Percentiles rank a stretch among this genome's conserved stretches.
phyloP scores from a whole-genome alignment of 148 eudicot genomes.

The Diospyros lotus region DNA sequence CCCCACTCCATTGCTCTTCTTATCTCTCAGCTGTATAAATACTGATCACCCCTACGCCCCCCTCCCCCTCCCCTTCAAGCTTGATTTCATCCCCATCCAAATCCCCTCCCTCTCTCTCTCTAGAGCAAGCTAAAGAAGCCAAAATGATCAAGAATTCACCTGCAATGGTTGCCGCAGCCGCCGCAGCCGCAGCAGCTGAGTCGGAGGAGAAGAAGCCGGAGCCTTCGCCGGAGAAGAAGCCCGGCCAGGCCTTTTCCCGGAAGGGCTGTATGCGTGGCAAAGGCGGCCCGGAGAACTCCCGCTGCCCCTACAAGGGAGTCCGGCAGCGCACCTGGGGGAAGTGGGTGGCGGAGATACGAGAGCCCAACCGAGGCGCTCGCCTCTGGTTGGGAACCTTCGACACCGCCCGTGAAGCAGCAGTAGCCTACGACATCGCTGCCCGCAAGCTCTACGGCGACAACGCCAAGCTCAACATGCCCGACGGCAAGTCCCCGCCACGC shows the following conservation, averaged over 20 bases:
- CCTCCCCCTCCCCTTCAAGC: background rate
- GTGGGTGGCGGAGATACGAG: slow-evolving; percentile 10
- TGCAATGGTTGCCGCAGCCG: background rate
- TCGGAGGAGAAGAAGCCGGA: background rate
- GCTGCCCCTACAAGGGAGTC: slow-evolving; percentile 16
- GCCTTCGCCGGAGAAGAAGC: background rate
- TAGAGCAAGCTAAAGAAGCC: background rate
- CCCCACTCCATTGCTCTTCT: background rate
- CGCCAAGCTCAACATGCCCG: slow-evolving; percentile 15
- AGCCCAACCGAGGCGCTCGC: slow-evolving; percentile 4
- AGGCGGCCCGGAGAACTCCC: slow-evolving; percentile 16
- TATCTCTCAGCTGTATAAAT: no score
- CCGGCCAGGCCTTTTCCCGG: background rate
- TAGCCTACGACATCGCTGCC: slow-evolving; percentile 14
- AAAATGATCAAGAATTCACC: background rate
- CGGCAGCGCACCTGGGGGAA: slow-evolving; percentile 15
- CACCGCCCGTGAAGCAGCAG: slow-evolving; percentile 13
- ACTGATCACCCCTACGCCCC: background rate
- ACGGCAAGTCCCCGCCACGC: no score
- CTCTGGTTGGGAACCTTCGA: slow-evolving; percentile 14
- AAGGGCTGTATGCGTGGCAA: slow-evolving; percentile 18
- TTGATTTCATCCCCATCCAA: background rate
- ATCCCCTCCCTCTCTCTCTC: background rate
- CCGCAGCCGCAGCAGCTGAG: background rate
- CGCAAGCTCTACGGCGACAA: slow-evolving; percentile 7